A percentile compares a stretch with the other conserved stretches of the same genome.
These are phyloP conservation scores for Aspergillus pseudoglaucus DNA, from an alignment of 2,329 filamentous ascomycete species.

Conservation along the genomic window DNA sequence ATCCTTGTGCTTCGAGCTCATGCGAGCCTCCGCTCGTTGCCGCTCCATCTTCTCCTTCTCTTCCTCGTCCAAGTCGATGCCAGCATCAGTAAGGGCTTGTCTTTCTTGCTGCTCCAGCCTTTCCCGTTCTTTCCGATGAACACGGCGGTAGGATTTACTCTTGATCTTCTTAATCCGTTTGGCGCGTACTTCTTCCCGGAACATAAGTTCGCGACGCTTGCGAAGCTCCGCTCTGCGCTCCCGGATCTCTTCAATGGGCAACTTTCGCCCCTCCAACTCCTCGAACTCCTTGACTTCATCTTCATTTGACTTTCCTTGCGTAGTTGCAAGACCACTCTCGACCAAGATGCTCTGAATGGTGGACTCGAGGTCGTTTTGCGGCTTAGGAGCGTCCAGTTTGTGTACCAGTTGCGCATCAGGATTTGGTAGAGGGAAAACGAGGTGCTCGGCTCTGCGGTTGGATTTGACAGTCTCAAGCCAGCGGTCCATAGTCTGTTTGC, in stretches of 20 bases:
- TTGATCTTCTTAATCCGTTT: slow-evolving; percentile 99
- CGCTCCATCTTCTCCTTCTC: slow-evolving; percentile 64
- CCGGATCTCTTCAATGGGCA: slow-evolving; percentile 66
- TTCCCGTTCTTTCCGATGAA: slow-evolving; percentile 75
- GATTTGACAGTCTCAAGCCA: slow-evolving; percentile 96
- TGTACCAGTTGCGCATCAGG: slow-evolving; percentile 56
- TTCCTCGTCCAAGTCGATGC: slow-evolving; percentile 56
- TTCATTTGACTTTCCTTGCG: slow-evolving; percentile 55
- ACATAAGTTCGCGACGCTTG: slow-evolving; percentile 74
- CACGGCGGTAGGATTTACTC: slow-evolving; percentile 86
- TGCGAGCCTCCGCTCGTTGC: slow-evolving; percentile 71
- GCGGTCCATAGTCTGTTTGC: slow-evolving; percentile 79
- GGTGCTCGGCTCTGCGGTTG: slow-evolving; percentile 83
- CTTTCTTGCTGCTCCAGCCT: slow-evolving; percentile 52
- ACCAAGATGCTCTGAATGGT: slow-evolving; percentile 84
- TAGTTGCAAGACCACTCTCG: slow-evolving; percentile 66
- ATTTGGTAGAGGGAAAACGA: slow-evolving; percentile 78
- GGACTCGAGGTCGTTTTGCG: slow-evolving; percentile 74
- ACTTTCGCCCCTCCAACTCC: slow-evolving; percentile 62
- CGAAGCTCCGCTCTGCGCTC: slow-evolving; percentile 68
- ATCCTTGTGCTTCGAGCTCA: slow-evolving; percentile 77
- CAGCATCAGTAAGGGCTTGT: slow-evolving; percentile 53
- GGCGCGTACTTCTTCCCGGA: slow-evolving; percentile 78
- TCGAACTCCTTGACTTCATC: slow-evolving; percentile 63
- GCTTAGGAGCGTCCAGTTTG: slow-evolving; percentile 50